phyloP scores from a whole-genome alignment of 345 rosid genomes.

The Eucalyptus brandiana region DNA sequence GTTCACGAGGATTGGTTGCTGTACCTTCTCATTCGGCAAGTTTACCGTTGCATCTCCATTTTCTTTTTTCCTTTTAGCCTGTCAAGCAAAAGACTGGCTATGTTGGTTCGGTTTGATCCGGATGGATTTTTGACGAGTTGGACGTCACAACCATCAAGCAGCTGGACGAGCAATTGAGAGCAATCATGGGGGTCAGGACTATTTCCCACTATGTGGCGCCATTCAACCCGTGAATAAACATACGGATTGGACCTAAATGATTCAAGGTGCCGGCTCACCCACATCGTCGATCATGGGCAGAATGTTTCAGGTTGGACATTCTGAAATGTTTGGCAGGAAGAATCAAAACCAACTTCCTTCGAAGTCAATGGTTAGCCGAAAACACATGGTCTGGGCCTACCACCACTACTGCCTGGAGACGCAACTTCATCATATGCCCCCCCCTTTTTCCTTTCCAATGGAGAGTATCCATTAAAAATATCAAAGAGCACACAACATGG shows the following conservation, averaged over 20 bases:
- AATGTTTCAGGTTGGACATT: not conserved
- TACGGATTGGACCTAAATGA: not conserved
- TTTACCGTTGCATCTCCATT: not conserved
- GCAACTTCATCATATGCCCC: not conserved
- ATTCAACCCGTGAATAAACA: not conserved
- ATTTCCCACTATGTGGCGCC: not conserved
- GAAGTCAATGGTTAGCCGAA: not conserved
- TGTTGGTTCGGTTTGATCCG: no score
- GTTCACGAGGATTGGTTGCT: slow-evolving; percentile 12
- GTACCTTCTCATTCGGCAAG: slow-evolving; percentile 26
- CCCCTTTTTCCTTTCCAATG: not conserved
- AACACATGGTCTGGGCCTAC: not conserved
- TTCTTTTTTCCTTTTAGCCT: not conserved
- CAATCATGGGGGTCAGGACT: not conserved
- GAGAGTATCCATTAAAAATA: not conserved
- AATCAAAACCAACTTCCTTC: not conserved
- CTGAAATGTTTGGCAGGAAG: not conserved
- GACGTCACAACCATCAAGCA: not conserved
- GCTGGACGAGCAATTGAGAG: not conserved
- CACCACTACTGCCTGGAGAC: not conserved
- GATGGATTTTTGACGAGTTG: not conserved
- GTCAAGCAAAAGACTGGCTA: not conserved
- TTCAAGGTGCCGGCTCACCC: not conserved
- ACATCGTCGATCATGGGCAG: not conserved
- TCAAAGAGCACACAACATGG: not conserved